Base-by-base conservation (phyloP, 306 rosid genomes). In the Citrullus mucosospermus region DNA sequence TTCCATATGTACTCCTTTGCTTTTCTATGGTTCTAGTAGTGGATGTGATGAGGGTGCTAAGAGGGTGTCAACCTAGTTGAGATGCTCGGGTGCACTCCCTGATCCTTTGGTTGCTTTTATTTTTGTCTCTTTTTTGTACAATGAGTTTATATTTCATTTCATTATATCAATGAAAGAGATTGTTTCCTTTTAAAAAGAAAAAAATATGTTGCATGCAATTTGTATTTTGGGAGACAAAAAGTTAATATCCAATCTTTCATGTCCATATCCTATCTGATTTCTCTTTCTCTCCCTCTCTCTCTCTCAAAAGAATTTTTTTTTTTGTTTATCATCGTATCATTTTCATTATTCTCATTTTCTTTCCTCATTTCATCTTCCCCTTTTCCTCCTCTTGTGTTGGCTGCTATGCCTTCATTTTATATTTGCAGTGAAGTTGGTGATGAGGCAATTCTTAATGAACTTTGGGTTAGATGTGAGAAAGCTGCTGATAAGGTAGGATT, bases 391-490 rank as follows among this genome's bases (percentile, higher is more conserved):
- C 76, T 8, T 48, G 36, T 71, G 76, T 57, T 32, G 39, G 56
- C 41, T 48, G 22, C 58, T 25, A 28, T 48, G 11, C 20, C 22
- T 68, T 46, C 75, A 71, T 65, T 32, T 66, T 18, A 54, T 65
- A 80, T 25, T 54, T 86, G 78, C 85, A 95, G 98, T 85, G 97
- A 91, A 78, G 85, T 82, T 79, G 98, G 97, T 22, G 95, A 95
- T 32, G 98, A 95, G 87, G 98, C 91, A 28, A 88, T 95, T 83
- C 78, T 95, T 63, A 92, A 88, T 84, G 85, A 90, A 83, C 92
- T 95, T 51, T 95, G 98, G 98, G 92, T 87, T 84, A 88, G 93
- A 87, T 91, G 80, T 81, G 93, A 89, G 82, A 87, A 87, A 83
- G 83, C 81, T 79, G 84, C 80, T 50, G 96, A 89, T 80, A 92